A percentile compares a stretch with the other conserved stretches of the same genome.
Evolutionary conservation across 2,329 filamentous ascomycete genomes (phyloP).

Genomic region (Nakataea oryzae): DNA sequence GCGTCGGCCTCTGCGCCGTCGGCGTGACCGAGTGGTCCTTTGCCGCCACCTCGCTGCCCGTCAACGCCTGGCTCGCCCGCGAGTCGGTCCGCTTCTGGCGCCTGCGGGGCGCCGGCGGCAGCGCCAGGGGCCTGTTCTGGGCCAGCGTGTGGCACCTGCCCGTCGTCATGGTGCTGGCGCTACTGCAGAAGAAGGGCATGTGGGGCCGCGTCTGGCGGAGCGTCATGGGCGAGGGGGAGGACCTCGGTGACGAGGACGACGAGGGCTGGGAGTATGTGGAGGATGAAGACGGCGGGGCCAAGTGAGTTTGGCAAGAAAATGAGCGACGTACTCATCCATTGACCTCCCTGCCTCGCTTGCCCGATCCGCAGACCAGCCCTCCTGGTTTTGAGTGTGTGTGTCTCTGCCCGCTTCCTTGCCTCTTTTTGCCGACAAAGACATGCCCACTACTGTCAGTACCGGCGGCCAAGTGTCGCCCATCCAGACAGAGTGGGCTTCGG

Average conservation of each 20-base stretch:
- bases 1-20: slow-evolving; percentile 64
- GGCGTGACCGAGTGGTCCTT: slow-evolving; percentile 83
- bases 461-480: no score
- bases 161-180: slow-evolving; percentile 76
- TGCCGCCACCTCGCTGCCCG: slow-evolving; percentile 64
- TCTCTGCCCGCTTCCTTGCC: neutral
- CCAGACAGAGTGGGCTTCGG: no score
- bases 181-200: slow-evolving; percentile 88
- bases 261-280: slow-evolving; percentile 35
- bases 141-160: slow-evolving; percentile 96
- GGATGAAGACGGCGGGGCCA: slow-evolving; percentile 35
- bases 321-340: neutral
- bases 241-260: slow-evolving; percentile 37
- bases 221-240: slow-evolving; percentile 48
- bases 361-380: neutral
- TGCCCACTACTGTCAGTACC: no score
- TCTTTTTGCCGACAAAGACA: neutral
- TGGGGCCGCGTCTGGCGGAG: slow-evolving; percentile 74
- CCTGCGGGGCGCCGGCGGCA: slow-evolving; percentile 66
- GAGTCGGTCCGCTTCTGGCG: slow-evolving; percentile 78
- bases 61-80: slow-evolving; percentile 77
- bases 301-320: slow-evolving; percentile 1
- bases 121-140: slow-evolving; percentile 83
- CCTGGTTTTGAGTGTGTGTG: neutral
- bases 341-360: neutral